Percentiles rank a stretch among this genome's conserved stretches.
Evolutionary conservation across 1,139 yeast species (phyloP).

Genomic region (Nematodospora anomalae): DNA sequence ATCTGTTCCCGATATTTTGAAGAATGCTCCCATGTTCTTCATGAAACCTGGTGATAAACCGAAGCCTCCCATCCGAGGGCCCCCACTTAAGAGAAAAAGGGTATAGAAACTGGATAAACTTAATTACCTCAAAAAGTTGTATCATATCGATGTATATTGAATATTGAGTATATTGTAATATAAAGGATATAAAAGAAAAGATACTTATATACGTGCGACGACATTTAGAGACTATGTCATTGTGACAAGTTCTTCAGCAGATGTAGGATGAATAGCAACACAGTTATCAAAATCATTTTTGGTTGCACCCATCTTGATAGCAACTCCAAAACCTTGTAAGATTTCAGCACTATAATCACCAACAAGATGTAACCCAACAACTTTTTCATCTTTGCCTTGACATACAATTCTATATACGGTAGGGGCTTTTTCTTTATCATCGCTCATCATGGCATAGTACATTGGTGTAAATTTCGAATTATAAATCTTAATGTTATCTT

Average conservation of each 20-base stretch:
- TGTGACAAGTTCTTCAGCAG: conserved; percentile 96
- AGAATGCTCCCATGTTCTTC: conserved; percentile 80
- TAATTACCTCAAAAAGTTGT: neutral
- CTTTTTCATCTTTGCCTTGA: conserved; percentile 83
- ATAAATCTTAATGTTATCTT: conserved; percentile 78
- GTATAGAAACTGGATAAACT: conserved; percentile 12
- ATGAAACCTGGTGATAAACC: conserved; percentile 68
- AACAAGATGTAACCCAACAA: conserved; percentile 89
- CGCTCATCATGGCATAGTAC: conserved; percentile 83
- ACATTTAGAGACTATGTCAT: conserved; percentile 45
- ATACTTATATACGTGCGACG: neutral
- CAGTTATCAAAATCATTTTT: conserved; percentile 91
- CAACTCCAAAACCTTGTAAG: conserved; percentile 97
- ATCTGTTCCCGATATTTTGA: conserved; percentile 83
- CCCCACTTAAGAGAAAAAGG: conserved; percentile 38
- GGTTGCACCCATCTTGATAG: conserved; percentile 97
- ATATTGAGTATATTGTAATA: neutral
- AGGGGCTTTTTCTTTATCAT: conserved; percentile 73
- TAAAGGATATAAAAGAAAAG: neutral
- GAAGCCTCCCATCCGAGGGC: conserved; percentile 70
- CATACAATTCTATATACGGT: conserved; percentile 82
- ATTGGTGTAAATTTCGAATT: conserved; percentile 81
- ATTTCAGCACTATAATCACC: conserved; percentile 92
- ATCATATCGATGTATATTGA: conserved; percentile 1
- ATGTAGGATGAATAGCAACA: conserved; percentile 98